phyloP scores from a whole-genome alignment of 108 stramenopile genomes.

The Nitzschia putrida region DNA sequence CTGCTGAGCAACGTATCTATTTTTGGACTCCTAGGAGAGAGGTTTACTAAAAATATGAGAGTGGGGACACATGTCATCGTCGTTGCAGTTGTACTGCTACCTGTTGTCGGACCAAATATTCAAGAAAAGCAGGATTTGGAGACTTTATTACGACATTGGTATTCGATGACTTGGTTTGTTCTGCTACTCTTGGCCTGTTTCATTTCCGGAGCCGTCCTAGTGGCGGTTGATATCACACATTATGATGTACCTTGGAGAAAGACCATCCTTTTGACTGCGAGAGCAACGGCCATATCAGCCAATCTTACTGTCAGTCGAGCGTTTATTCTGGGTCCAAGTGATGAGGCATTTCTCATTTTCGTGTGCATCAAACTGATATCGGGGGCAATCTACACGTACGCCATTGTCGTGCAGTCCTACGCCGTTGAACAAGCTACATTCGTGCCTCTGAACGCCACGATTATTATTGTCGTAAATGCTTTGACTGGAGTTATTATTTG shows the following conservation, averaged over 20 bases:
- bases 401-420: constrained; percentile 43
- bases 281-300: constrained; percentile 29
- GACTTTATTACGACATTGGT: constrained; percentile 26
- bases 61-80: constrained; percentile 48
- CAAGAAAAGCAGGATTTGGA: constrained; percentile 31
- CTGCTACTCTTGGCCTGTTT: constrained; percentile 20
- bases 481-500: constrained; percentile 47
- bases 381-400: constrained; percentile 34
- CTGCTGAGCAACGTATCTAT: constrained; percentile 37
- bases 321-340: constrained; percentile 19
- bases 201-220: constrained; percentile 9
- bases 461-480: constrained; percentile 37
- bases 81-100: constrained; percentile 38
- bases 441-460: constrained; percentile 40
- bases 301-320: constrained; percentile 35
- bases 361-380: constrained; percentile 31
- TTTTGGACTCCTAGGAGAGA: constrained; percentile 39
- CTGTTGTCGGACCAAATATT: constrained; percentile 38
- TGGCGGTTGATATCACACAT: constrained; percentile 1
- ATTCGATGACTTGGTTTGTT: constrained; percentile 32
- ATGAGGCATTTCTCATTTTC: constrained; percentile 2
- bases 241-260: background rate
- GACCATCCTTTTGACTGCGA: constrained; percentile 29
- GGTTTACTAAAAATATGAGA: constrained; percentile 34
- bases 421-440: constrained; percentile 39